Base-by-base conservation (phyloP, 1,284 basidiomycete genomes). In the Papiliotrema nemorosa region DNA sequence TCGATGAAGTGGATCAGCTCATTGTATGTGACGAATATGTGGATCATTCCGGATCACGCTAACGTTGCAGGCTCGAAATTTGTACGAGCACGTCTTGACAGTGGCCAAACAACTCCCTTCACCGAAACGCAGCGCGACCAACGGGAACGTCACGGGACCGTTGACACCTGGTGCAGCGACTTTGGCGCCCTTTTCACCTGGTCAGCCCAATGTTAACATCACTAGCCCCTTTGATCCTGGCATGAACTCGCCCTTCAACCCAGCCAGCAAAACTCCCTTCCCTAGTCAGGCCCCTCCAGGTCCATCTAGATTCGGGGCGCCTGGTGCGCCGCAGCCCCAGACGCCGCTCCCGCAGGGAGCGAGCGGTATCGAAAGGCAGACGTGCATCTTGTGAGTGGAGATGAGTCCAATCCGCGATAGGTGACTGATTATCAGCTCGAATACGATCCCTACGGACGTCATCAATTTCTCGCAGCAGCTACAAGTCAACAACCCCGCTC, bases 1-100 rank as follows among this genome's bases (percentile, higher is more conserved):
- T 98, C 18, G 94, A 98, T 67, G 94, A 98, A 70, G 93, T 97
- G 36, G 94, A 98, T 70, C 96, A 97, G 71, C 77, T 98, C 57
- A 96, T 98, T 67, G 70, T 64, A 26, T 54, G 60, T 50, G n/a
- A n/a, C n/a, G n/a, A n/a, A n/a, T n/a, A n/a, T n/a, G n/a, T n/a
- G n/a, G n/a, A n/a, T n/a, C n/a, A n/a, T n/a, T n/a, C n/a, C n/a
- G 9, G 38, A 1, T 21, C n/a, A 21, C 13, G 18, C 7, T 36
- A 51, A 54, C 20, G 26, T 9, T n/a, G n/a, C 41, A 66, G 64
- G 93, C 94, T 7, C 84, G 94, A 48, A 97, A 97, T 69, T 77
- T 97, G 51, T 90, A 96, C 62, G 94, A 98, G 52, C 90, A 87
- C 67, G 93, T 98, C 21, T 86, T 90, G 72, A 88, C 84, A 61